Conservation (phyloP, 306 rosid genomes). For the Prunus mume region DNA sequence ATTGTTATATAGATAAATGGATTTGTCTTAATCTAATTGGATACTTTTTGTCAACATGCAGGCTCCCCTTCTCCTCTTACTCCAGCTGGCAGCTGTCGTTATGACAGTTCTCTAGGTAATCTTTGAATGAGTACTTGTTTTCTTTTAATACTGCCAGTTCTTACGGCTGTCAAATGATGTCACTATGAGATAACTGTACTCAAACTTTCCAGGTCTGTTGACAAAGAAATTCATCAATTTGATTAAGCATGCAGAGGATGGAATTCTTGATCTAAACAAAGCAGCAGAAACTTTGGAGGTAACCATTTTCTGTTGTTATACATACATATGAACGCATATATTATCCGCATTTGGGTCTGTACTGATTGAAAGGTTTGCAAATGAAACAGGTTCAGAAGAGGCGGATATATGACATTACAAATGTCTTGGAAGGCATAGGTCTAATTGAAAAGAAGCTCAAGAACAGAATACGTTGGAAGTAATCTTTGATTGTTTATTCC, state of each 20-base stretch:
- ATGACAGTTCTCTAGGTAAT: conserved; percentile 96
- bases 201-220: conserved; percentile 71
- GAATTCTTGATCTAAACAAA: conserved; percentile 90
- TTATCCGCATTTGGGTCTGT: conserved; percentile 15
- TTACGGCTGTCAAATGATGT: conserved; percentile 18
- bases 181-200: conserved; percentile 35
- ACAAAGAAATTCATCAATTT: conserved; percentile 93
- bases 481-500: conserved; percentile 35
- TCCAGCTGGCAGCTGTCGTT: conserved; percentile 88
- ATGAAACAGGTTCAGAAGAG: conserved; percentile 88
- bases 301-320: conserved; percentile 7
- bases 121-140: conserved; percentile 16
- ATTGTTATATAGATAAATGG: background rate
- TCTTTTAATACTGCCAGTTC: conserved; percentile 22
- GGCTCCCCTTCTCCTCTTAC: conserved; percentile 89
- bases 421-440: conserved; percentile 98
- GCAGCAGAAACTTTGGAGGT: conserved; percentile 98
- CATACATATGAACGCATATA: background rate
- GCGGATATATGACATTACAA: conserved; percentile 96
- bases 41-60: conserved; percentile 26
- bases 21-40: background rate
- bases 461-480: conserved; percentile 97
- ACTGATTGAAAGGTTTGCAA: conserved; percentile 26
- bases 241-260: conserved; percentile 90
- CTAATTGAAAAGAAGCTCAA: conserved; percentile 96